Conservation (phyloP, 164 flowering plant genomes). For the Nymphaea thermarum region DNA sequence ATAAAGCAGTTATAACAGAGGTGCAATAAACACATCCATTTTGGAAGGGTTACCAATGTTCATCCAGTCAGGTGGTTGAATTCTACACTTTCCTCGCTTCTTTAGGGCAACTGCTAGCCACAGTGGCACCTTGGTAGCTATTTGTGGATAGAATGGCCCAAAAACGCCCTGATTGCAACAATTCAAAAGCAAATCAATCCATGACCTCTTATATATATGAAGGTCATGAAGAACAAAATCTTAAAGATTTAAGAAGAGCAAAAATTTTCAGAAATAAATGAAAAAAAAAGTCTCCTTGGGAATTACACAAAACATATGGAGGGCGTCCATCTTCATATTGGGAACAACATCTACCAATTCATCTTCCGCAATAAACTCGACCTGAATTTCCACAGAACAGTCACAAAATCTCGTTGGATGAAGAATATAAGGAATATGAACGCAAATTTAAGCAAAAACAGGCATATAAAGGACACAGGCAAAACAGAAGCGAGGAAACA, state of each 20-base stretch:
- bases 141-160: constrained; percentile 80
- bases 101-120: constrained; percentile 87
- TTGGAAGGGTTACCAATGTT: constrained; percentile 41
- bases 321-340: constrained; percentile 56
- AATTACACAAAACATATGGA: constrained; percentile 30
- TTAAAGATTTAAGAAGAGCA: not conserved
- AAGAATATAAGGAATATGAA: not conserved
- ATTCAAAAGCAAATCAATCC: not conserved
- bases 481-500: not conserved
- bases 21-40: not conserved
- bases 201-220: not conserved
- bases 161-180: constrained; percentile 52
- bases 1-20: not conserved
- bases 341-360: constrained; percentile 72
- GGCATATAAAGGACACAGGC: not conserved
- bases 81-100: constrained; percentile 83
- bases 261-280: no score
- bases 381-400: constrained; percentile 20
- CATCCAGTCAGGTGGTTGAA: constrained; percentile 86
- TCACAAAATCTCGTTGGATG: no score
- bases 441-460: not conserved
- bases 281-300: not conserved
- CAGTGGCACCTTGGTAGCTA: constrained; percentile 53
- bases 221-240: not conserved
- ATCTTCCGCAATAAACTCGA: constrained; percentile 83